phyloP scores from a whole-genome alignment of 192 early-diverging fungal species.

The Geranomyces michiganensis region DNA sequence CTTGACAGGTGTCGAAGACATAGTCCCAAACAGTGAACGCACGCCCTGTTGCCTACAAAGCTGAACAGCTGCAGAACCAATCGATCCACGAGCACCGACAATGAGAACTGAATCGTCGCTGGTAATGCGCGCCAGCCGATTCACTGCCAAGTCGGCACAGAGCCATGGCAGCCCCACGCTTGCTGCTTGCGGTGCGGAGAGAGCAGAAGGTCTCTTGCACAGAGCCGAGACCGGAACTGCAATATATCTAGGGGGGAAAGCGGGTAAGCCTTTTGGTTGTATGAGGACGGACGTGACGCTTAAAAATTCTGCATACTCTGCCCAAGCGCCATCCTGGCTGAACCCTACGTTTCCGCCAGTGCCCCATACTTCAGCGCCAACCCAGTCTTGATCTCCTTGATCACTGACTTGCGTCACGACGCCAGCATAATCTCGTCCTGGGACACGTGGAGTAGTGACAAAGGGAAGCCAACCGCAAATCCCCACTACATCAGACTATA shows the following conservation, averaged over 20 bases:
- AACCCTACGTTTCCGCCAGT: too few relatives aligned
- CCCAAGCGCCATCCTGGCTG: too few relatives aligned
- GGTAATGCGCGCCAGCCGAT: neutral
- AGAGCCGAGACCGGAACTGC: neutral
- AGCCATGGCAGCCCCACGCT: slow-evolving; percentile 8
- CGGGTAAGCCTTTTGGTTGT: too few relatives aligned
- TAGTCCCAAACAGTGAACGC: neutral
- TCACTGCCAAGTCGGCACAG: slow-evolving; percentile 2
- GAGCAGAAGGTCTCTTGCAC: neutral
- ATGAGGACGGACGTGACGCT: too few relatives aligned
- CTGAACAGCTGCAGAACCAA: slow-evolving; percentile 10
- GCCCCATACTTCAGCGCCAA: too few relatives aligned
- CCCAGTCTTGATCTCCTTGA: too few relatives aligned
- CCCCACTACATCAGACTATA: too few relatives aligned
- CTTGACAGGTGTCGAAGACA: neutral
- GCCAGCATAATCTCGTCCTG: too few relatives aligned
- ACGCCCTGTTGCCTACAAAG: slow-evolving; percentile 3
- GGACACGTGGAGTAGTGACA: too few relatives aligned
- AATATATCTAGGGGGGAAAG: neutral
- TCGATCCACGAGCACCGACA: neutral
- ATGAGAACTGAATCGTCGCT: slow-evolving; percentile 2
- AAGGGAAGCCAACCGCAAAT: too few relatives aligned
- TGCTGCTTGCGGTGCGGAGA: neutral
- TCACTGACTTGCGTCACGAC: too few relatives aligned
- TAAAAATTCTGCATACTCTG: too few relatives aligned